These are phyloP conservation scores for Xerocomellus chrysenteron DNA, from an alignment of 768 basidiomycete genomes.

Conservation along the genomic window DNA sequence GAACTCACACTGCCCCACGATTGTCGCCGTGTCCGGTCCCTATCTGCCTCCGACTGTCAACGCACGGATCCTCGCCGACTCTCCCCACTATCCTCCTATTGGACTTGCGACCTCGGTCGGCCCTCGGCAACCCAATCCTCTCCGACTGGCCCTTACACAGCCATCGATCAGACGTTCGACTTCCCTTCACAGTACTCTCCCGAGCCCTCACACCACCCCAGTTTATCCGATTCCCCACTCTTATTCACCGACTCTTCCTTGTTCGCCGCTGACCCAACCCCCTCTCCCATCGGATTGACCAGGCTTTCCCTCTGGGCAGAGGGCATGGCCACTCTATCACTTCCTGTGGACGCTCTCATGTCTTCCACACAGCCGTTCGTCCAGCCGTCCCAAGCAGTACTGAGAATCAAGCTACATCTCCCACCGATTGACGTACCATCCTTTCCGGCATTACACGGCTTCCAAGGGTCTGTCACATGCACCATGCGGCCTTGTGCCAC, in stretches of 20 bases:
- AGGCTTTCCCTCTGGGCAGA: constrained; percentile 58
- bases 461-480: constrained; percentile 57
- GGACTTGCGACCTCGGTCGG: constrained; percentile 27
- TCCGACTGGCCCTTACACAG: constrained; percentile 26
- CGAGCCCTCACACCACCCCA: constrained; percentile 20
- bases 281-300: constrained; percentile 35
- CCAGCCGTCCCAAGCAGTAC: constrained; percentile 41
- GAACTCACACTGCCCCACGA: constrained; percentile 29
- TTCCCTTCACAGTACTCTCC: constrained; percentile 24
- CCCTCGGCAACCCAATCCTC: constrained; percentile 26
- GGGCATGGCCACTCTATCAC: constrained; percentile 61
- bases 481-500: constrained; percentile 50
- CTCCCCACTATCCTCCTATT: constrained; percentile 32
- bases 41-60: constrained; percentile 29
- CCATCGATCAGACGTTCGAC: constrained; percentile 20
- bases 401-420: constrained; percentile 58
- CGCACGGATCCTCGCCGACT: constrained; percentile 34
- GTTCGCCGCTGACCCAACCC: constrained; percentile 32
- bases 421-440: constrained; percentile 53
- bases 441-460: constrained; percentile 61
- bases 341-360: constrained; percentile 57
- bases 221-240: constrained; percentile 32
- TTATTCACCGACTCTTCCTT: constrained; percentile 26
- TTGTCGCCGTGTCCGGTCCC: constrained; percentile 30
- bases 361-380: constrained; percentile 40